Evolutionary conservation across 2,329 filamentous ascomycete genomes (phyloP).

Genomic region (Dothistroma septosporum): DNA sequence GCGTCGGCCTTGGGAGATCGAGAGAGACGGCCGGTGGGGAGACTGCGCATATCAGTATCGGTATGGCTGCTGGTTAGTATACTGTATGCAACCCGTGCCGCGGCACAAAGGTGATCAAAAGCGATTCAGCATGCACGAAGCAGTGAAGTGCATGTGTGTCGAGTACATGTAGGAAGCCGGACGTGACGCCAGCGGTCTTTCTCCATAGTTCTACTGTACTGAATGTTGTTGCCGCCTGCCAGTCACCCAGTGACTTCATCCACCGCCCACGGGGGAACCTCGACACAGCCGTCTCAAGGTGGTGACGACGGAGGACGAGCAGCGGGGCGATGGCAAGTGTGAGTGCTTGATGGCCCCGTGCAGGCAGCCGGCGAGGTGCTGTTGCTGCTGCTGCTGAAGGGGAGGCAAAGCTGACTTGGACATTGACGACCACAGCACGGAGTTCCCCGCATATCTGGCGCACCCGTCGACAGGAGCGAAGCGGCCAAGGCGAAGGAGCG

Average conservation of each 20-base stretch:
- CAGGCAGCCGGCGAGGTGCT: slow-evolving; percentile 13
- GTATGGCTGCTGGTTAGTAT: slow-evolving; percentile 7
- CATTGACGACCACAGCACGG: slow-evolving; percentile 65
- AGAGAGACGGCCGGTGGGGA: not conserved
- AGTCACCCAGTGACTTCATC: not conserved
- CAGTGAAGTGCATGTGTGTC: not conserved
- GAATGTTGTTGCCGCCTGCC: not conserved
- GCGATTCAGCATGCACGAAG: not conserved
- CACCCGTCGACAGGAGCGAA: slow-evolving; percentile 58
- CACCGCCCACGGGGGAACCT: not conserved
- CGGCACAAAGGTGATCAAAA: not conserved
- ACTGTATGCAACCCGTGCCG: slow-evolving; percentile 1
- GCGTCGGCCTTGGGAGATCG: not conserved
- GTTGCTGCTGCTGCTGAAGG: slow-evolving; percentile 14
- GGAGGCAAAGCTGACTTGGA: slow-evolving; percentile 14
- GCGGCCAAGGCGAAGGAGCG: slow-evolving; percentile 68
- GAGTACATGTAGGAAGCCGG: not conserved
- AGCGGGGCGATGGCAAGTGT: slow-evolving; percentile 10
- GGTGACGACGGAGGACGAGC: not conserved
- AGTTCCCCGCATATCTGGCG: slow-evolving; percentile 57
- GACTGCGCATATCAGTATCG: not conserved
- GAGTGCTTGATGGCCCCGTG: slow-evolving; percentile 10
- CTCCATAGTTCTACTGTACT: not conserved
- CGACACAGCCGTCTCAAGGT: not conserved
- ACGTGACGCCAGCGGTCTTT: not conserved